Percentiles rank a stretch among this genome's conserved stretches.
These are phyloP conservation scores for Aphanomyces stellatus DNA, from an alignment of 352 stramenopile genomes.

Conservation along the genomic window DNA sequence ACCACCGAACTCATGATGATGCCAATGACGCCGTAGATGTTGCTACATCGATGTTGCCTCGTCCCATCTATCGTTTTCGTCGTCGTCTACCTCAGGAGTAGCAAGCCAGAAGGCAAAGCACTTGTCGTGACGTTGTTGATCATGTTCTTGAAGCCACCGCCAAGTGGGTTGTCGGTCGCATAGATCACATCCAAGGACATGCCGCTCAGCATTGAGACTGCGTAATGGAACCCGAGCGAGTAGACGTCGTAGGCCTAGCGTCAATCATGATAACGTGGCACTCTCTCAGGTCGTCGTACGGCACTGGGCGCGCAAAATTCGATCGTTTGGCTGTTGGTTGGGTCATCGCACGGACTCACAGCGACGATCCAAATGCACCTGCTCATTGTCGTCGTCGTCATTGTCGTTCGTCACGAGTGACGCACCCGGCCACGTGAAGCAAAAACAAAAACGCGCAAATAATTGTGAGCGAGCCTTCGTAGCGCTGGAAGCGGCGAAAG, in stretches of 20 bases:
- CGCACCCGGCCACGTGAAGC: not conserved
- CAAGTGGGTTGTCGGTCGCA: not conserved
- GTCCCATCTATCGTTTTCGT: not conserved
- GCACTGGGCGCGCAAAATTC: not conserved
- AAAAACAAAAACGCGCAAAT: not conserved
- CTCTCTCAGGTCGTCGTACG: not conserved
- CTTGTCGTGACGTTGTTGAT: not conserved
- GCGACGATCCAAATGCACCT: not conserved
- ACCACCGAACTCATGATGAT: not conserved
- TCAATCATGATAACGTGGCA: too few relatives aligned
- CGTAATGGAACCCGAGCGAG: not conserved
- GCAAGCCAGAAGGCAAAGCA: not conserved
- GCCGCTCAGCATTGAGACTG: not conserved
- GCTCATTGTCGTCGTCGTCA: not conserved
- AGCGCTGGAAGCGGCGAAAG: slow-evolving; percentile 7
- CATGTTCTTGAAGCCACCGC: not conserved
- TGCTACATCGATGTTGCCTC: not conserved
- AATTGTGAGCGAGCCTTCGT: not conserved
- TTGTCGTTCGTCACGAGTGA: not conserved
- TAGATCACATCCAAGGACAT: not conserved
- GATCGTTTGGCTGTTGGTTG: not conserved
- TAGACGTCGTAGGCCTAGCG: not conserved
- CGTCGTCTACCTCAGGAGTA: not conserved
- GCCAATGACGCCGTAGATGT: not conserved
- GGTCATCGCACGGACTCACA: not conserved